These are phyloP conservation scores for Ceratocystis diversiconidia DNA, from an alignment of 2,329 filamentous ascomycete genomes.

Conservation along the genomic window DNA sequence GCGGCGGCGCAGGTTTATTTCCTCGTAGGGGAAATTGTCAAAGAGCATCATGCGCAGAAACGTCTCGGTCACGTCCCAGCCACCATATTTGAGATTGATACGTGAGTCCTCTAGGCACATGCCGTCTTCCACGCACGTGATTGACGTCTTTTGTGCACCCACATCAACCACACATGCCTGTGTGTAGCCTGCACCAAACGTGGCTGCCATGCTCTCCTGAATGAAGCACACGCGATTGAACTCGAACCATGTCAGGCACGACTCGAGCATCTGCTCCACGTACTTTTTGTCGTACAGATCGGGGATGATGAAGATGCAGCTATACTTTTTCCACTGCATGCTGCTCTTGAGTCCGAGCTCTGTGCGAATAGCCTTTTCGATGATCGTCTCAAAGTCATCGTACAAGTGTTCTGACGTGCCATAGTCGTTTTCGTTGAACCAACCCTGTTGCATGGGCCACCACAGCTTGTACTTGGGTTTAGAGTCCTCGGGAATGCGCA, in stretches of 20 bases:
- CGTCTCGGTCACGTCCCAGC: constrained; percentile 80
- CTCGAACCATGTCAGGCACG: constrained; percentile 77
- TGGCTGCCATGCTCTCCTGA: constrained; percentile 88
- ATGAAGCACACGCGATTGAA: constrained; percentile 86
- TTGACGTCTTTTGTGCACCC: constrained; percentile 91
- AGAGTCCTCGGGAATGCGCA: constrained; percentile 80
- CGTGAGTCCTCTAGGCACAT: constrained; percentile 89
- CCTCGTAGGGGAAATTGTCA: constrained; percentile 87
- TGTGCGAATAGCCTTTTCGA: constrained; percentile 75
- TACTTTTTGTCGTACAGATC: constrained; percentile 94
- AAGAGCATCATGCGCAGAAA: constrained; percentile 98
- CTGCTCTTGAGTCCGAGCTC: constrained; percentile 67
- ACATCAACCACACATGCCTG: constrained; percentile 92
- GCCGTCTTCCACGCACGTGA: constrained; percentile 93
- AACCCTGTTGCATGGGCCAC: constrained; percentile 80
- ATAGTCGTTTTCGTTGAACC: constrained; percentile 85
- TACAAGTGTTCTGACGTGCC: constrained; percentile 62
- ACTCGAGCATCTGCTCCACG: constrained; percentile 69
- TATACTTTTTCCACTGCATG: constrained; percentile 78
- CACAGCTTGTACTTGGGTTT: constrained; percentile 79
- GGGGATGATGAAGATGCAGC: constrained; percentile 91
- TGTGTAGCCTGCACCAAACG: constrained; percentile 88
- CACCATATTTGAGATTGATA: constrained; percentile 88
- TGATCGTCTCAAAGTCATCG: constrained; percentile 72
- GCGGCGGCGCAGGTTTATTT: constrained; percentile 78